Evolutionary conservation across 148 eudicot genomes (phyloP).

Genomic region (Rheum nobile): DNA sequence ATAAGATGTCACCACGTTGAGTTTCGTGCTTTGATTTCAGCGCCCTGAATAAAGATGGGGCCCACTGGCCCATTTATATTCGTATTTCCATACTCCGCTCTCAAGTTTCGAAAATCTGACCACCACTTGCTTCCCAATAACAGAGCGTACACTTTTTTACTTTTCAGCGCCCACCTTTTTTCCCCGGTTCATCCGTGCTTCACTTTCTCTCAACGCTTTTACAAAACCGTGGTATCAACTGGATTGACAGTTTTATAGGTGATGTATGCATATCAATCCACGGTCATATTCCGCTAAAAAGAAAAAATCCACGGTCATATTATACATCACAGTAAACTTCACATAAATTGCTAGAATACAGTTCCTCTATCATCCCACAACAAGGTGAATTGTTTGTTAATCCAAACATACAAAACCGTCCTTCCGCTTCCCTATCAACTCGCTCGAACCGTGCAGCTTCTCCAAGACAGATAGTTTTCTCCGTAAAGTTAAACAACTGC

Average conservation of each 20-base stretch:
- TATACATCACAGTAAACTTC: no score
- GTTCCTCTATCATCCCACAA: no score
- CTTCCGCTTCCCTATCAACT: not conserved
- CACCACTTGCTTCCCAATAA: not conserved
- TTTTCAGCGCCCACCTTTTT: no score
- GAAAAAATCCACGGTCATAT: no score
- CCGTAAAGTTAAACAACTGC: constrained; percentile 10
- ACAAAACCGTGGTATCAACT: no score
- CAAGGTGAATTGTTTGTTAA: not conserved
- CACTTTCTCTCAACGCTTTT: no score
- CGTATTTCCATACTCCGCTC: not conserved
- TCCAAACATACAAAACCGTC: not conserved
- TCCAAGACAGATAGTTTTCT: not conserved
- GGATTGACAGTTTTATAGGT: not conserved
- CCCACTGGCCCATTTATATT: no score
- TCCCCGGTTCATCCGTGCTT: no score
- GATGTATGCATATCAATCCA: no score
- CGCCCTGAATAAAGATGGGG: not conserved
- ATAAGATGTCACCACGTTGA: not conserved
- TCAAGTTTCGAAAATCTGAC: not conserved
- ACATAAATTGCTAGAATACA: not conserved
- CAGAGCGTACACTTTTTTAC: no score
- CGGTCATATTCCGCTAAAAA: no score
- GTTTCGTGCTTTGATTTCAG: not conserved
- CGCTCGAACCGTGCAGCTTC: not conserved